Conservation (phyloP, 306 rosid species). For the Prunus davidiana region DNA sequence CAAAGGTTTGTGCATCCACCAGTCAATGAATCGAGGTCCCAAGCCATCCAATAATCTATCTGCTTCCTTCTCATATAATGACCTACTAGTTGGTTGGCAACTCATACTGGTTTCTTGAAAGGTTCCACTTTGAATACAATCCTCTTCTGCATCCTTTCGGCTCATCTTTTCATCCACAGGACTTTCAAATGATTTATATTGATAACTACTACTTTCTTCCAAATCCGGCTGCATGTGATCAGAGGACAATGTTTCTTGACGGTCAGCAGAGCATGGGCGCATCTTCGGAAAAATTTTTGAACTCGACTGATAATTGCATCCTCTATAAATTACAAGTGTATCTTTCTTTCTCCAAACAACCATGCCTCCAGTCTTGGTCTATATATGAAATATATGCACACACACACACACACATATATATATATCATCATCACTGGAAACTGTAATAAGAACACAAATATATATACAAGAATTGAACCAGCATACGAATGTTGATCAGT, state of each 20-base stretch:
- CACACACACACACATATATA: too few species aligned
- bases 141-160: conserved; percentile 15
- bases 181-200: conserved; percentile 19
- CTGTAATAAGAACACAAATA: conserved; percentile 1
- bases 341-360: conserved; percentile 77
- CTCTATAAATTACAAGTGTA: conserved; percentile 64
- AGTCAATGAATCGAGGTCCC: conserved; percentile 88
- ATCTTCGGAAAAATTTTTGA: conserved; percentile 27
- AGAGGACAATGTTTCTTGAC: conserved; percentile 18
- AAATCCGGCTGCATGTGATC: conserved; percentile 26
- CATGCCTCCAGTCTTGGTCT: conserved; percentile 85
- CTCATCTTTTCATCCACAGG: conserved; percentile 24
- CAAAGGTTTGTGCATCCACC: conserved; percentile 94
- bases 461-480: background rate
- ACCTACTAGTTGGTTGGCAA: conserved; percentile 32
- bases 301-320: conserved; percentile 38
- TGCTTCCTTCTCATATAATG: conserved; percentile 78
- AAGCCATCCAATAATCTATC: conserved; percentile 75
- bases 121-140: conserved; percentile 19
- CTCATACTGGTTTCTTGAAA: conserved; percentile 15
- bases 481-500: background rate
- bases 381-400: conserved; percentile 22
- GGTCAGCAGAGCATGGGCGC: conserved; percentile 16
- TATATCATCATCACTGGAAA: conserved; percentile 24
- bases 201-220: conserved; percentile 19